Base-by-base conservation (phyloP, 768 basidiomycete species). In the Suillus clintonianus region DNA sequence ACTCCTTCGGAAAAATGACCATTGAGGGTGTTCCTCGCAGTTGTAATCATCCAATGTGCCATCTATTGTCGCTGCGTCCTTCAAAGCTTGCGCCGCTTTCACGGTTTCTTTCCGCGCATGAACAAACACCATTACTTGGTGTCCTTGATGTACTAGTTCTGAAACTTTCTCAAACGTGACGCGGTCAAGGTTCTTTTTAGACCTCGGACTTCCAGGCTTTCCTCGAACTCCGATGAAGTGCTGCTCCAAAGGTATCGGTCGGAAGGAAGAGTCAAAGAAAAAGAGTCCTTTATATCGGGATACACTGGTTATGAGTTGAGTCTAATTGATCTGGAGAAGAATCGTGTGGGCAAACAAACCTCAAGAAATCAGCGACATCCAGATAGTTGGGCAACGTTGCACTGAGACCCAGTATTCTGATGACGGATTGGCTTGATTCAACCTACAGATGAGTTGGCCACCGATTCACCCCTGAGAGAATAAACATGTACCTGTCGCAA, bases 71-170 rank as follows among this genome's bases (percentile, higher is more conserved):
- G 94, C 88, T 62, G 89, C 82, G 65, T 99, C 97, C 62, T 87
- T 87, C 30, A 99, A 81, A 11, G 83, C 86, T 70, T 88, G 79
- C 0, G 96, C 96, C 1, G 92, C 86, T 73, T 97, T 97, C 59
- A 99, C 97, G 0, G 97, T 99, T 72, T 99, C 97, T 78, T 97
- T 99, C 36, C 97, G 86, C 15, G 97, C 94, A 75, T 99, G 97
- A 10, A 99, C 97, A 71, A 99, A 99, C 0, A 99, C 96, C 96
- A 99, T 99, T 64, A 97, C 95, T 75, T 99, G 97, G 78, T 99
- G 97, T 3, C 96, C 97, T 68, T 89, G 85, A n/a, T 79, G 82
- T 34, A 99, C 92, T 7, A 99, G 81, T 39, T 92, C 90, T 4
- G 90, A 85, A 22, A 99, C 95, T 78, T 97, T 98, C 69, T 96